A percentile compares a stretch with the other conserved stretches of the same genome.
Conservation (phyloP, 148 eudicot genomes). For the Mesembryanthemum crystallinum region DNA sequence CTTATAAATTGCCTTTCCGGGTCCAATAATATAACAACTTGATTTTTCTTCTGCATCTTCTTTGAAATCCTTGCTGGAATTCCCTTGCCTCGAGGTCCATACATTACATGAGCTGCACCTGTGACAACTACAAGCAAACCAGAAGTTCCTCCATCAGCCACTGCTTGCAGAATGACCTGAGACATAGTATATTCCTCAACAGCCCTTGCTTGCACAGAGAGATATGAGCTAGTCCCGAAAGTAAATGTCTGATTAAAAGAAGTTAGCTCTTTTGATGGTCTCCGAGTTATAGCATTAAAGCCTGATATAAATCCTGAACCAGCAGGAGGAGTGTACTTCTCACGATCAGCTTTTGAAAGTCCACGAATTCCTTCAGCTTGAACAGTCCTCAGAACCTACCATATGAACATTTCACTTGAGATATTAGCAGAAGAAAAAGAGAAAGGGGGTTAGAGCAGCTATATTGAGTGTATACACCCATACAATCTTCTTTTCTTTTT, state of each 20-base stretch:
- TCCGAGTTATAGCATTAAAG: slow-evolving; percentile 61
- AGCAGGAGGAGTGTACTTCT: slow-evolving; percentile 85
- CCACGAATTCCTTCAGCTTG: slow-evolving; percentile 96
- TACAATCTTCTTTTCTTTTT: no score
- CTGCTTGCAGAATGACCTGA: slow-evolving; percentile 68
- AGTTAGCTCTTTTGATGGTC: slow-evolving; percentile 51
- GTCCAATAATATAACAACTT: slow-evolving; percentile 76
- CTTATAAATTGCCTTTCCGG: slow-evolving; percentile 89
- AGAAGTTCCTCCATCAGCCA: slow-evolving; percentile 57
- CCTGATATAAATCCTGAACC: slow-evolving; percentile 95
- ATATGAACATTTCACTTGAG: slow-evolving; percentile 14
- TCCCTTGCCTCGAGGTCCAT: slow-evolving; percentile 89
- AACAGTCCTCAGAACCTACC: slow-evolving; percentile 81
- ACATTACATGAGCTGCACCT: slow-evolving; percentile 84
- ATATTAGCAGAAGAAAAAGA: neutral
- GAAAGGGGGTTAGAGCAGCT: neutral
- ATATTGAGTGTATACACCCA: neutral
- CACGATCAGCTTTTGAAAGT: slow-evolving; percentile 79
- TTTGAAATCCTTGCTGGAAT: slow-evolving; percentile 85
- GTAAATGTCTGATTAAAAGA: slow-evolving; percentile 51
- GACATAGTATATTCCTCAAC: slow-evolving; percentile 87
- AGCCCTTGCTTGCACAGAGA: slow-evolving; percentile 81
- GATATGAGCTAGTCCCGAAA: slow-evolving; percentile 86
- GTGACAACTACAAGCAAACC: slow-evolving; percentile 91
- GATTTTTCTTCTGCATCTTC: slow-evolving; percentile 94